A percentile compares a stretch with the other conserved stretches of the same genome.
Conservation (phyloP, 2,329 filamentous ascomycete genomes). For the Fusarium pilosicola region DNA sequence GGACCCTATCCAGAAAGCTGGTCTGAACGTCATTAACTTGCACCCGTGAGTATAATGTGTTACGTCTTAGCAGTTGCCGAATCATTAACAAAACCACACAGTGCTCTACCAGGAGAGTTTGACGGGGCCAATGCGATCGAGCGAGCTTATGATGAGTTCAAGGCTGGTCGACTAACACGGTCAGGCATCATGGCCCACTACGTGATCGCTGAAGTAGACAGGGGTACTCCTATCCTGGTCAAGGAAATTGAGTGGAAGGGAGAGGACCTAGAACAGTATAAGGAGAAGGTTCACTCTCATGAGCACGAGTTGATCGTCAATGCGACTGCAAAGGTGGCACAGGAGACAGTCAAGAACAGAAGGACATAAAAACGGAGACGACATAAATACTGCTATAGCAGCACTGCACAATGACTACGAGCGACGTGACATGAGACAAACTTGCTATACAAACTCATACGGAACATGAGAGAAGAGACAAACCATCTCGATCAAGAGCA, state of each 20-base stretch:
- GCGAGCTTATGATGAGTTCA: constrained; percentile 78
- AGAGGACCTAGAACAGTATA: constrained; percentile 72
- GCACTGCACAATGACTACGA: not conserved
- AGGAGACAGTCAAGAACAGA: constrained; percentile 49
- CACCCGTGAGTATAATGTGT: constrained; percentile 78
- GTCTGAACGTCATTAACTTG: constrained; percentile 80
- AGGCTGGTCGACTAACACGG: constrained; percentile 70
- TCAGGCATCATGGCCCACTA: constrained; percentile 94
- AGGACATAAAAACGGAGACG: constrained; percentile 2
- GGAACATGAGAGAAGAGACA: not conserved
- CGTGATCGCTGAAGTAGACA: constrained; percentile 82
- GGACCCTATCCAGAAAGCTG: constrained; percentile 69
- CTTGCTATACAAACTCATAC: not conserved
- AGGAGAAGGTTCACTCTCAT: constrained; percentile 76
- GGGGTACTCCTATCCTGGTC: constrained; percentile 77
- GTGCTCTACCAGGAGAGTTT: constrained; percentile 66
- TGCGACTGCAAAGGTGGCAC: constrained; percentile 66
- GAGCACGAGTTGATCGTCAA: constrained; percentile 85
- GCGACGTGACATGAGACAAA: not conserved
- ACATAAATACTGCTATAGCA: not conserved
- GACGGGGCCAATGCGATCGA: constrained; percentile 83
- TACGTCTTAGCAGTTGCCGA: constrained; percentile 38
- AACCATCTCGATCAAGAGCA: not conserved
- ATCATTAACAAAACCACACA: constrained; percentile 51
- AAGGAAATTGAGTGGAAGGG: constrained; percentile 74